Conservation (phyloP, 192 early-diverging fungal species). For the Coemansia sp. region DNA sequence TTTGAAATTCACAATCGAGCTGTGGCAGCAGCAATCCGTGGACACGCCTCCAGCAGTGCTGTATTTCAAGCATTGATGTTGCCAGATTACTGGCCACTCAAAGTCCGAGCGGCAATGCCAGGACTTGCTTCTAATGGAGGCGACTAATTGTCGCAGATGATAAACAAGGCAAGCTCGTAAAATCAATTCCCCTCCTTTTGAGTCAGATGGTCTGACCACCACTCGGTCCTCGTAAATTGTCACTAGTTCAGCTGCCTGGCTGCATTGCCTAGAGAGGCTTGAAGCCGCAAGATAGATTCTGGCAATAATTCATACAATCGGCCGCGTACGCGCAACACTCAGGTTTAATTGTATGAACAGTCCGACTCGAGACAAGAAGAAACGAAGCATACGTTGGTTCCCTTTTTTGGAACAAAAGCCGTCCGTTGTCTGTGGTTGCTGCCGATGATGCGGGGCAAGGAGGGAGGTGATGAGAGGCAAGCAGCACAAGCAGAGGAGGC, state of each 20-base stretch:
- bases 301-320: background rate
- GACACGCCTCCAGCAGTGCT: background rate
- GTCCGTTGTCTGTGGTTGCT: background rate
- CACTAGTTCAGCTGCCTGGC: background rate
- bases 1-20: background rate
- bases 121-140: background rate
- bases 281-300: background rate
- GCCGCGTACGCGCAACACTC: background rate
- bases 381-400: background rate
- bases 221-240: background rate
- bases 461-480: background rate
- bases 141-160: background rate
- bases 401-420: conserved; percentile 1
- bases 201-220: background rate
- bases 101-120: background rate
- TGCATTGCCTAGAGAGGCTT: background rate
- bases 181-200: background rate
- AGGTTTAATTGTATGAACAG: background rate
- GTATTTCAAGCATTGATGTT: background rate
- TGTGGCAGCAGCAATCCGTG: background rate
- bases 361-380: background rate
- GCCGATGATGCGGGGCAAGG: conserved; percentile 6
- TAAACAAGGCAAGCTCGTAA: background rate
- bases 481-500: background rate
- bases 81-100: background rate